Conservation (phyloP, 108 stramenopile genomes). For the Licmophora abbreviata region DNA sequence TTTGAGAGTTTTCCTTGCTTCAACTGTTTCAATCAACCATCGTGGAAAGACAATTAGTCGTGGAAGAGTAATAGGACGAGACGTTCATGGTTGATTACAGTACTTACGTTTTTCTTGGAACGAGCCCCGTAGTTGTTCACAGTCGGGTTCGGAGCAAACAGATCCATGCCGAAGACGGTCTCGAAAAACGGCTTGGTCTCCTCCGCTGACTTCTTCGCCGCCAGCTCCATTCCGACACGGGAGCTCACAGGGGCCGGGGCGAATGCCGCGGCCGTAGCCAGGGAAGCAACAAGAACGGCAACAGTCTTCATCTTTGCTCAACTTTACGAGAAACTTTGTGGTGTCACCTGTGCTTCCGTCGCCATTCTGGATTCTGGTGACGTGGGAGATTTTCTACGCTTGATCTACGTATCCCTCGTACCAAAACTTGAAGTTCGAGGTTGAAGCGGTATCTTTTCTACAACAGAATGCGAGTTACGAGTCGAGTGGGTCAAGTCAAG, state of each 20-base stretch:
- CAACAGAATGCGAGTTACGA: too few species aligned
- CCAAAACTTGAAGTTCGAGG: too few species aligned
- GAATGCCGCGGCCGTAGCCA: slow-evolving; percentile 71
- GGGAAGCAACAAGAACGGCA: slow-evolving; percentile 52
- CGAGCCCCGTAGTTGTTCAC: slow-evolving; percentile 75
- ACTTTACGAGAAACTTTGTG: too few species aligned
- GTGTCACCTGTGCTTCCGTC: too few species aligned
- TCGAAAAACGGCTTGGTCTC: slow-evolving; percentile 34
- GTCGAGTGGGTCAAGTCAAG: too few species aligned
- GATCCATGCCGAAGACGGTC: slow-evolving; percentile 63
- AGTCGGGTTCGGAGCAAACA: slow-evolving; percentile 51
- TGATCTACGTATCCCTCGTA: too few species aligned
- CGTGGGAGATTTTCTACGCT: too few species aligned
- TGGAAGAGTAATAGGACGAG: not conserved
- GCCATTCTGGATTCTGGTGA: too few species aligned
- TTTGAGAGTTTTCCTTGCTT: slow-evolving; percentile 39
- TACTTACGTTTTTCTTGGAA: slow-evolving; percentile 55
- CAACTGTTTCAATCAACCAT: slow-evolving; percentile 3
- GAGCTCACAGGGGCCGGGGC: slow-evolving; percentile 36
- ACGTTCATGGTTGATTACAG: not conserved
- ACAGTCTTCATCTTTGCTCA: slow-evolving; percentile 67
- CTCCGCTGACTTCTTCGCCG: not conserved
- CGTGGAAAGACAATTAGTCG: not conserved
- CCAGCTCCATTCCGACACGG: slow-evolving; percentile 16
- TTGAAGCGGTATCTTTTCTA: too few species aligned